These are phyloP conservation scores for Marasmius fiardii DNA, from an alignment of 1,284 basidiomycete genomes.

Conservation along the genomic window DNA sequence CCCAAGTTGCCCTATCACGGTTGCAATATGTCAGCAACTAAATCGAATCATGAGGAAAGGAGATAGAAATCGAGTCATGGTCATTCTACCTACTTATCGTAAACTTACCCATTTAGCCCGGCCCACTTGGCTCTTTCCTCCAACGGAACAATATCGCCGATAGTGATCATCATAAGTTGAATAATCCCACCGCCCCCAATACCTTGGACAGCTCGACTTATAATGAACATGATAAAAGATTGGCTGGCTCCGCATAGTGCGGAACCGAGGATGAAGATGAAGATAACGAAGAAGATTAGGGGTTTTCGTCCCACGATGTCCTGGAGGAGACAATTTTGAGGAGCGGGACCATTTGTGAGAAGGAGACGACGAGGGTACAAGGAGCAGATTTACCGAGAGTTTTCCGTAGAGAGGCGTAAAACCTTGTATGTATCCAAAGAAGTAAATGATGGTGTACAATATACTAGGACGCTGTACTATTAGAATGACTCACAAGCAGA, in stretches of 20 bases:
- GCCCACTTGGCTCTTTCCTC: constrained; percentile 1
- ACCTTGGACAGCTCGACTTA: constrained; percentile 19
- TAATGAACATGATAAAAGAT: constrained; percentile 36
- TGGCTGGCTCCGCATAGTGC: constrained; percentile 43
- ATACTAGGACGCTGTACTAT: neutral
- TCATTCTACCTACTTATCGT: too few relatives aligned
- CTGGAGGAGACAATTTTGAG: too few relatives aligned
- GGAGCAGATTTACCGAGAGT: constrained; percentile 19
- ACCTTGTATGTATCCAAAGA: constrained; percentile 1
- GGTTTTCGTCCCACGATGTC: neutral
- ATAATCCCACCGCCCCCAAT: constrained; percentile 32
- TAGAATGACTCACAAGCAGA: neutral
- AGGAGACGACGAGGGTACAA: constrained; percentile 10
- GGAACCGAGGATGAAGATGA: constrained; percentile 33
- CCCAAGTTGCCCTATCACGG: neutral
- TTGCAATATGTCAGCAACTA: neutral
- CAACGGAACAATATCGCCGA: constrained; percentile 26
- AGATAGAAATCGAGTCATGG: too few relatives aligned
- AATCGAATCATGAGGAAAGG: too few relatives aligned
- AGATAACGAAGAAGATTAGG: constrained; percentile 12
- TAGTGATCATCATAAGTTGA: constrained; percentile 27
- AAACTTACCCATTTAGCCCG: constrained; percentile 1
- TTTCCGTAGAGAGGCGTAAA: constrained; percentile 9
- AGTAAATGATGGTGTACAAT: neutral
- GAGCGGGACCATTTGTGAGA: too few relatives aligned